phyloP scores from a whole-genome alignment of 345 rosid genomes.

The Sonneratia caseolaris region DNA sequence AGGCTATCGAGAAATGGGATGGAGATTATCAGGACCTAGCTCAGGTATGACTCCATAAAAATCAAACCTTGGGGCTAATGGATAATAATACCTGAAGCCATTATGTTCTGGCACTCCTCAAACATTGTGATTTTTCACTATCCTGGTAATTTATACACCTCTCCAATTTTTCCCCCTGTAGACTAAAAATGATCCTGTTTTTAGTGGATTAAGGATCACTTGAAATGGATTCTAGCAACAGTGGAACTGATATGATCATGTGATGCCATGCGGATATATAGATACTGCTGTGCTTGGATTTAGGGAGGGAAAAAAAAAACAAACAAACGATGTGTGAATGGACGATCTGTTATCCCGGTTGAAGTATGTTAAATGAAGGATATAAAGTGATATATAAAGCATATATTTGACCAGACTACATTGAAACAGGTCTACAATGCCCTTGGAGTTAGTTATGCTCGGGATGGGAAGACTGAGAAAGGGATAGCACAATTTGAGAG shows the following conservation, averaged over 20 bases:
- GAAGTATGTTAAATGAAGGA: neutral
- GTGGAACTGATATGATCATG: neutral
- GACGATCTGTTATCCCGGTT: too few species aligned
- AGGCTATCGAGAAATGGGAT: constrained; percentile 94
- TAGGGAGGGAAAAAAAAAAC: too few species aligned
- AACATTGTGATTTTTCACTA: too few species aligned
- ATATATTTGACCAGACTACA: neutral
- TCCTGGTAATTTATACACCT: too few species aligned
- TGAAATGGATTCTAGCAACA: neutral
- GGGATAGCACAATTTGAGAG: constrained; percentile 74
- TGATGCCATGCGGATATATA: neutral
- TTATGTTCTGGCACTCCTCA: neutral
- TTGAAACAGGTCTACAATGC: constrained; percentile 50
- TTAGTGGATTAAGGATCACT: neutral
- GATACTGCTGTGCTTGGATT: too few species aligned
- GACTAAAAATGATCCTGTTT: neutral
- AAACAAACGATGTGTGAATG: too few species aligned
- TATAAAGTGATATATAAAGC: neutral
- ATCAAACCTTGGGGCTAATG: neutral
- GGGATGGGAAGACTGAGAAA: constrained; percentile 76
- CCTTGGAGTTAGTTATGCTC: constrained; percentile 64
- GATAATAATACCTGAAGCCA: neutral
- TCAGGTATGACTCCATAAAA: constrained; percentile 40
- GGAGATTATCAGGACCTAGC: constrained; percentile 98
- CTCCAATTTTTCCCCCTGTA: too few species aligned